A percentile compares a stretch with the other conserved stretches of the same genome.
These are phyloP conservation scores for Podila epicladia DNA, from an alignment of 192 early-diverging fungal genomes.

Conservation along the genomic window DNA sequence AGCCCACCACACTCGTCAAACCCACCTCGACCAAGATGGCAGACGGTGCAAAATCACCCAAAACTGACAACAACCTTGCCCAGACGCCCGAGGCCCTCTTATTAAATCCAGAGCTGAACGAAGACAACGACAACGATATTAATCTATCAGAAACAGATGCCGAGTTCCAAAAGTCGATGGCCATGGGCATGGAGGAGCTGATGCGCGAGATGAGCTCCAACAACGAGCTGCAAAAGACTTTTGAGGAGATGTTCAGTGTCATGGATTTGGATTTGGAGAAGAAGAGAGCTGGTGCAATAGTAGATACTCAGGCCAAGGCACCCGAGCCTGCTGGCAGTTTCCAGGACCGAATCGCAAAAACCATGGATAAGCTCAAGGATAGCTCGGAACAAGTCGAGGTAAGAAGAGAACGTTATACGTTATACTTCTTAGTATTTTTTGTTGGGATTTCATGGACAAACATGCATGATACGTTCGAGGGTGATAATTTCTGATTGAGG, in stretches of 20 bases:
- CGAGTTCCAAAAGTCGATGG: slow-evolving; percentile 78
- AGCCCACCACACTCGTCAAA: slow-evolving; percentile 36
- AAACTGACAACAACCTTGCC: too few species aligned
- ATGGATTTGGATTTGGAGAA: slow-evolving; percentile 28
- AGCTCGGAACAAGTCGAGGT: slow-evolving; percentile 88
- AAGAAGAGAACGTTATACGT: slow-evolving; percentile 21
- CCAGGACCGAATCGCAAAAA: slow-evolving; percentile 89
- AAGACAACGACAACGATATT: not conserved
- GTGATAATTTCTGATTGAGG: too few species aligned
- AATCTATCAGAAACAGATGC: slow-evolving; percentile 52
- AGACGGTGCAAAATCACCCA: too few species aligned
- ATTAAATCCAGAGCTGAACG: not conserved
- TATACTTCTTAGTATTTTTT: too few species aligned
- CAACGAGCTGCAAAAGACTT: slow-evolving; percentile 60
- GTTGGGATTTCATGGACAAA: not conserved
- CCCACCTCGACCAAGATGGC: slow-evolving; percentile 1
- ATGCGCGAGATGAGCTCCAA: slow-evolving; percentile 69
- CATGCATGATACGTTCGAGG: too few species aligned
- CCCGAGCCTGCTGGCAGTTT: slow-evolving; percentile 60
- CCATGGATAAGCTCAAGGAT: slow-evolving; percentile 88
- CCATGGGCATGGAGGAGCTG: slow-evolving; percentile 85
- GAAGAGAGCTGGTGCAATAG: slow-evolving; percentile 2
- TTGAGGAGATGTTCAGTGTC: slow-evolving; percentile 64
- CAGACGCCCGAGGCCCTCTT: not conserved
- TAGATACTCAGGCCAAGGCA: slow-evolving; percentile 4